Conservation (phyloP, 768 basidiomycete species). For the Leucocoprinus leucothites region DNA sequence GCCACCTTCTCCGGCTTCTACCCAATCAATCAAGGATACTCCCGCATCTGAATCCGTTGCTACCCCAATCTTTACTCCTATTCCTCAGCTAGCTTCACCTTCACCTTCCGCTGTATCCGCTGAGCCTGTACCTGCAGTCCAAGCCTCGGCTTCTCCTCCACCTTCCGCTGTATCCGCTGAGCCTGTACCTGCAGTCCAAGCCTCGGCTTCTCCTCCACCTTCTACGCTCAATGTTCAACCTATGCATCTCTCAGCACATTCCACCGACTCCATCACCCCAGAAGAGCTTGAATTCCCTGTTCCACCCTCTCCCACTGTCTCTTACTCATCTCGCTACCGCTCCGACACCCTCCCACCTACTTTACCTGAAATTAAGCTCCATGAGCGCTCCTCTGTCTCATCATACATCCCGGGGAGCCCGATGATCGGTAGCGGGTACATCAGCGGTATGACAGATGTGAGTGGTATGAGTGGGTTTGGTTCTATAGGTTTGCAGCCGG, state of each 20-base stretch:
- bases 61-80: background rate
- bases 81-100: background rate
- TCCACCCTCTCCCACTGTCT: constrained; percentile 32
- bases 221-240: constrained; percentile 13
- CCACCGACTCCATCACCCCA: constrained; percentile 13
- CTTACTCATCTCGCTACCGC: constrained; percentile 34
- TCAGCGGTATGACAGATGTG: background rate
- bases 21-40: background rate
- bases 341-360: constrained; percentile 48
- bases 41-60: background rate
- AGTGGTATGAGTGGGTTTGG: background rate
- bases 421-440: constrained; percentile 6
- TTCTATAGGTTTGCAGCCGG: constrained; percentile 4
- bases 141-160: background rate
- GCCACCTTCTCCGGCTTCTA: constrained; percentile 14
- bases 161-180: background rate
- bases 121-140: background rate
- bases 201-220: background rate
- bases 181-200: background rate
- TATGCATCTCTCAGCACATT: constrained; percentile 7
- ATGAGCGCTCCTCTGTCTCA: constrained; percentile 40
- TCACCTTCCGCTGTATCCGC: background rate
- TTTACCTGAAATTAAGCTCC: constrained; percentile 50
- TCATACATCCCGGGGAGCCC: constrained; percentile 18
- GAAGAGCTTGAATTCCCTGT: constrained; percentile 35